phyloP scores from a whole-genome alignment of 208 protist genomes.

The Acanthamoeba triangularis region DNA sequence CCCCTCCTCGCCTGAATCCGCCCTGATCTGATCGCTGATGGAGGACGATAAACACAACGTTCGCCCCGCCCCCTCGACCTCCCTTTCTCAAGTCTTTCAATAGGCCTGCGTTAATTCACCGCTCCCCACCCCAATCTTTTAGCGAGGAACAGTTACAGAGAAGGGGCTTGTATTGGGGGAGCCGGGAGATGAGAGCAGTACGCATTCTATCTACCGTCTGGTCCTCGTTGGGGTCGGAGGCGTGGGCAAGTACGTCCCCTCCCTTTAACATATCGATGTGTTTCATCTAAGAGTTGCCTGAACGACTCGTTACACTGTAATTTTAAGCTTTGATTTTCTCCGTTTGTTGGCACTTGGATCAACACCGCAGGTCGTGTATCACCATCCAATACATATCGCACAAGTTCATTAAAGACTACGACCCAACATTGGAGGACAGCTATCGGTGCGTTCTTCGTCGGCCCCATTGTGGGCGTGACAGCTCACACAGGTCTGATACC shows the following conservation, averaged over 20 bases:
- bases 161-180: not conserved
- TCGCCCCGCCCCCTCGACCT: not conserved
- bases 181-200: not conserved
- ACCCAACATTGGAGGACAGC: conserved; percentile 81
- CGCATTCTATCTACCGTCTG: conserved; percentile 6
- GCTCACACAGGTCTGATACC: no score
- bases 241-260: conserved; percentile 19
- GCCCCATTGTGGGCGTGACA: no score
- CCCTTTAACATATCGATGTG: not conserved
- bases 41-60: not conserved
- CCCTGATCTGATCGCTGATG: not conserved
- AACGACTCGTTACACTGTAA: not conserved
- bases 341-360: not conserved
- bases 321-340: no score
- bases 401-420: conserved; percentile 77
- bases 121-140: not conserved
- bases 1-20: no score
- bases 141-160: not conserved
- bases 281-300: not conserved
- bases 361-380: not conserved
- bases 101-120: not conserved
- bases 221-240: conserved; percentile 26
- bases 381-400: conserved; percentile 21
- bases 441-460: not conserved
- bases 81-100: no score